Percentiles rank a stretch among this genome's conserved stretches.
Evolutionary conservation across 768 basidiomycete species (phyloP).

Genomic region (Galerina sulciceps): DNA sequence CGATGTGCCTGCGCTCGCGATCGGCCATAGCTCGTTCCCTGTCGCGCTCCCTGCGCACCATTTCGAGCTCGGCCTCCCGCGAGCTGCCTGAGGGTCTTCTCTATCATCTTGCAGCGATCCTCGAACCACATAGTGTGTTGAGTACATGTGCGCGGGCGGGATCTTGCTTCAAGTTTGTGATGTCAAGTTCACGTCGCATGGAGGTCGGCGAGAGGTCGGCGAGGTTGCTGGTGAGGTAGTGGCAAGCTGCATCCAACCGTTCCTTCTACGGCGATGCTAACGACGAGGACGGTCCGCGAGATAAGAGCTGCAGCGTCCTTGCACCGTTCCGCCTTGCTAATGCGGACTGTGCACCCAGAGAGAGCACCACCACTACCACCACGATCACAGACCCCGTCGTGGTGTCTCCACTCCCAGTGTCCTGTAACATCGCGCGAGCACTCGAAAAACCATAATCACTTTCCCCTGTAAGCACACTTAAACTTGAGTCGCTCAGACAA

Average conservation of each 20-base stretch:
- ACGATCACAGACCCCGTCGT: no score
- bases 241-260: conserved; percentile 51
- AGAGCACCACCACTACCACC: no score
- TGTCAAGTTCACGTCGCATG: conserved; percentile 63
- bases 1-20: conserved; percentile 36
- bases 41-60: conserved; percentile 44
- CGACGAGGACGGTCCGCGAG: conserved; percentile 31
- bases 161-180: conserved; percentile 58
- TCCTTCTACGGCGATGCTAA: conserved; percentile 43
- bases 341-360: no score
- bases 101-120: conserved; percentile 66
- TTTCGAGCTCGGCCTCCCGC: conserved; percentile 65
- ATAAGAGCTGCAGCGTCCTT: no score
- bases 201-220: conserved; percentile 42
- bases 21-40: conserved; percentile 36
- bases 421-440: no score
- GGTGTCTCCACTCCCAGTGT: no score
- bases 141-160: conserved; percentile 54
- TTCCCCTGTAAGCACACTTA: no score
- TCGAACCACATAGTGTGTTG: conserved; percentile 59
- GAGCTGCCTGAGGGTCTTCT: conserved; percentile 63
- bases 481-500: no score
- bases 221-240: conserved; percentile 45
- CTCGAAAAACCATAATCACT: no score
- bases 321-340: no score